Evolutionary conservation across 2,329 filamentous ascomycete genomes (phyloP).

Genomic region (Madurella fahalii): DNA sequence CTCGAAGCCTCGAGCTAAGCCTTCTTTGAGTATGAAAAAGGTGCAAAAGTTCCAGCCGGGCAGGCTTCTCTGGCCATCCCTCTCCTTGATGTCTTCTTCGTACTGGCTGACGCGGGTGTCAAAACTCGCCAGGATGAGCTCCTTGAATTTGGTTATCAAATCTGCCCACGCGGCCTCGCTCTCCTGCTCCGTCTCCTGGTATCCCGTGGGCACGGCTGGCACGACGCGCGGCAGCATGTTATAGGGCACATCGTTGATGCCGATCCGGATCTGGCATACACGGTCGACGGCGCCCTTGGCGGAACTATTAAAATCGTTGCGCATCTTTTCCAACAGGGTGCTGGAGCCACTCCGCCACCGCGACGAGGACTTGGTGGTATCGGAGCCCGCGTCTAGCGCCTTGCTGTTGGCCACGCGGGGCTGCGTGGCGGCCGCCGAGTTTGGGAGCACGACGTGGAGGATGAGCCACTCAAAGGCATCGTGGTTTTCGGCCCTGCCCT

Average conservation of each 20-base stretch:
- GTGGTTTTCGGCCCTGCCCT: conserved; percentile 75
- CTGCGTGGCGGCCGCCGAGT: conserved; percentile 75
- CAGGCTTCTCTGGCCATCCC: conserved; percentile 77
- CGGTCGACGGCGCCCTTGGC: conserved; percentile 69
- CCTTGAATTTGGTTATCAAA: conserved; percentile 80
- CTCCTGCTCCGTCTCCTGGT: conserved; percentile 70
- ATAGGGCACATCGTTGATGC: conserved; percentile 64
- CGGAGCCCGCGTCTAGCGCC: conserved; percentile 52
- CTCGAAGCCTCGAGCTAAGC: conserved; percentile 87
- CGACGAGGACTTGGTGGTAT: conserved; percentile 42
- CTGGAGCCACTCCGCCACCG: conserved; percentile 77
- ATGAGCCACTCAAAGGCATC: conserved; percentile 97
- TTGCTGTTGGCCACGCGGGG: conserved; percentile 58
- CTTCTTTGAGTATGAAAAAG: conserved; percentile 97
- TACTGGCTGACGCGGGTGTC: conserved; percentile 89
- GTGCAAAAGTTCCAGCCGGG: conserved; percentile 99
- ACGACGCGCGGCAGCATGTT: conserved; percentile 60
- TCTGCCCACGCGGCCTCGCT: conserved; percentile 79
- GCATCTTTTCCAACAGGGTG: conserved; percentile 83
- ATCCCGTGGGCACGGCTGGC: conserved; percentile 59
- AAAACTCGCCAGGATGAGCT: conserved; percentile 81
- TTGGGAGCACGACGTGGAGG: conserved; percentile 84
- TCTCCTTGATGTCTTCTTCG: conserved; percentile 94
- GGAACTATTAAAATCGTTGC: conserved; percentile 81
- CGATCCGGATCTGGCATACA: conserved; percentile 79